Evolutionary conservation across 2,329 filamentous ascomycete species (phyloP), one percentile per base, ranked within the genome.

Genomic region (Cordyceps fumosorosea): DNA sequence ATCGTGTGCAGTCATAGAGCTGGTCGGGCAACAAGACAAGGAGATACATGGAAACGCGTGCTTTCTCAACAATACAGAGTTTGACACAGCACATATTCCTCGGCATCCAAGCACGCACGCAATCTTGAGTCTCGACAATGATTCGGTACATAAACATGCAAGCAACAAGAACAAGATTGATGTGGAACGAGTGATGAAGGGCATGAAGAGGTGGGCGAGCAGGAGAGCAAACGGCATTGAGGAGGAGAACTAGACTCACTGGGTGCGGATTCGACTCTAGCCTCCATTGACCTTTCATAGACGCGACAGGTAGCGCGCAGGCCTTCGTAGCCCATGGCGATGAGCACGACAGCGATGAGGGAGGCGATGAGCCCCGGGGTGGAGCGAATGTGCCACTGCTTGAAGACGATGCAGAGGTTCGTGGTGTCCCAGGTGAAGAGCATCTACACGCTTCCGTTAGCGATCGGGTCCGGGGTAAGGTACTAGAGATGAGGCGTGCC

Each of bases 331-430:
- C 91, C 92, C n/a, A 92, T 91, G 40, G 89, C 89, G 66, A 99
- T 81, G 64, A 89, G 82, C 64, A 96, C 84, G 69, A 99, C 88
- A 67, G 86, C 90, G 67, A 95, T 69, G 64, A 99, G 87, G 32
- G 93, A 96, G 70, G 92, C 75, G 73, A 97, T 70, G 63, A 99
- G 88, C 40, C 89, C 89, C 58, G 84, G 71, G 3, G 87, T 87
- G 64, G 88, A 87, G 65, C 83, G 87, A 75, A 99, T 78, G 77
- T 90, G 93, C 95, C 95, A 99, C 76, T 88, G 86, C 69, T 83
- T 84, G 81, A 98, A 99, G 75, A 99, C 85, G 76, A 99, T 96
- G 83, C 95, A 99, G 66, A 99, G 90, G 77, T 98, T 89, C 62
- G 82, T 85, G 3, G 93, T 93, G 74, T 92, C 86, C 93, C 93